Conservation (phyloP, 148 eudicot species). For the Rhododendron mucronatum region DNA sequence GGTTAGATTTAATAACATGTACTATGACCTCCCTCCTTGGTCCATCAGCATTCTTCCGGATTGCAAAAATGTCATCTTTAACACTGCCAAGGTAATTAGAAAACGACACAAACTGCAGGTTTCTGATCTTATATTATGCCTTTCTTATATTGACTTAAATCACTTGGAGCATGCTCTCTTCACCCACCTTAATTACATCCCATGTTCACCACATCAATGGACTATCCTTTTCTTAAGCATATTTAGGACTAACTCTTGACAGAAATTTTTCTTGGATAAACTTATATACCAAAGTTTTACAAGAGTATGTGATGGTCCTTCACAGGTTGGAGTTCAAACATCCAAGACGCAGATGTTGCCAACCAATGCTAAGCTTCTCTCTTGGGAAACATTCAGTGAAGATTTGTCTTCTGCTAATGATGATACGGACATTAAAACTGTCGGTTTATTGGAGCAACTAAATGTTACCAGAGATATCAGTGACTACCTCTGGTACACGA, state of each 20-base stretch:
- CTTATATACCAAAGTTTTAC: neutral
- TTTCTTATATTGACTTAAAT: neutral
- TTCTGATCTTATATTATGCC: neutral
- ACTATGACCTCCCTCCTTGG: constrained; percentile 85
- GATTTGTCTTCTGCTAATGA: constrained; percentile 38
- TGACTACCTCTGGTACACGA: constrained; percentile 93
- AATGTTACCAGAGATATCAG: constrained; percentile 78
- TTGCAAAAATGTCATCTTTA: constrained; percentile 71
- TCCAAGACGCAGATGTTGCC: constrained; percentile 54
- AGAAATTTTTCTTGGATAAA: neutral
- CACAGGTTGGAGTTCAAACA: constrained; percentile 59
- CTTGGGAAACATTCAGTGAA: constrained; percentile 72
- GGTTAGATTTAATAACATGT: constrained; percentile 50
- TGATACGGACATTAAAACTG: constrained; percentile 40
- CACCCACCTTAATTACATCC: neutral
- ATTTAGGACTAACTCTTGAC: too few relatives aligned
- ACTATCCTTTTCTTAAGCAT: neutral
- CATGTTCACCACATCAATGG: neutral
- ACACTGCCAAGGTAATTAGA: constrained; percentile 68
- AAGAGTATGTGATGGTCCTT: neutral
- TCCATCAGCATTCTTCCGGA: constrained; percentile 96
- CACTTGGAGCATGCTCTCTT: neutral
- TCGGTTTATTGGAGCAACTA: constrained; percentile 80
- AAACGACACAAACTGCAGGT: neutral
- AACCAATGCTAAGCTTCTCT: constrained; percentile 24